Base-by-base conservation (phyloP, 2,329 filamentous ascomycete genomes). In the Fusarium sp. region DNA sequence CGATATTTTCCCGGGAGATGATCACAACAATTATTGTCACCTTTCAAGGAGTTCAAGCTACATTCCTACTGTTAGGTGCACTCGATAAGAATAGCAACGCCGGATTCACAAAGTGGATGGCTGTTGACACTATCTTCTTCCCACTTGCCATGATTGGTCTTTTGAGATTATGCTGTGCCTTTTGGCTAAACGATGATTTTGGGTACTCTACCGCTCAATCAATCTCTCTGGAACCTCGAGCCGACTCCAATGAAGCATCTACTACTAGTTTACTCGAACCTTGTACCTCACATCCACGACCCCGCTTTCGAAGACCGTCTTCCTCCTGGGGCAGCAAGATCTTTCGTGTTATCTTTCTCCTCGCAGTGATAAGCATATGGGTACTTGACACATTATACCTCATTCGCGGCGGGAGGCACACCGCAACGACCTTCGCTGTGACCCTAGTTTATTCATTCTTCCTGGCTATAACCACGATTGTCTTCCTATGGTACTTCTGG, bases 121-220 rank as follows among this genome's bases (percentile, higher is more conserved):
- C 40, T 6, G 51, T 65, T 13, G 62, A 63, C 18, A 51, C 45
- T 0, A 52, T 65, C n/a, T 65, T 65, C n/a, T 63, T 65, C 2
- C 62, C 58, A 1, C 20, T 65, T 2, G 51, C 58, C 2, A 46
- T 65, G 18, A 47, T 65, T 9, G 59, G 62, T 11, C 15, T 65
- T 5, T 4, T 65, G 5, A 63, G 62, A 4, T 40, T 65, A 1
- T 65, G 62, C 9, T 52, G 45, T 11, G 61, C 45, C 5, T 23
- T 57, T 0, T 57, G 44, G 38, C 51, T 64, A 12, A 64, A 60
- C 12, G 51, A 65, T 7, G 59, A 65, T 16, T 65, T 63, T 37
- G 33, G 46, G 7, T 50, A 38, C 1, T 15, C 33, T 4, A 15
- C 33, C 5, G 16, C 31, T 6, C 46, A 37, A 16, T 38, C 46